A percentile compares a stretch with the other conserved stretches of the same genome.
phyloP scores from a whole-genome alignment of 305 asterid genomes.

The Fraxinus latifolia region DNA sequence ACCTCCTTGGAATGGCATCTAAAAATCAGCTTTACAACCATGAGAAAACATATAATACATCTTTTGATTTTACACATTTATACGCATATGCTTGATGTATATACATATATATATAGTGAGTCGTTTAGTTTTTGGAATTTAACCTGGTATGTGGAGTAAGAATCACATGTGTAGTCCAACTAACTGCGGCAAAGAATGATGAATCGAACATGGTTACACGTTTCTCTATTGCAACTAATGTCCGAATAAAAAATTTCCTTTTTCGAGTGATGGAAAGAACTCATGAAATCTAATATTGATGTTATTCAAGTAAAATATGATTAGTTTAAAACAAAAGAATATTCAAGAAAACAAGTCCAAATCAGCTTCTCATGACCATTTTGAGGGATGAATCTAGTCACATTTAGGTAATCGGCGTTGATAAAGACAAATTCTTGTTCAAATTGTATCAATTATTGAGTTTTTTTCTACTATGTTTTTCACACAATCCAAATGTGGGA shows the following conservation, averaged over 20 bases:
- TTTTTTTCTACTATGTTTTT: not conserved
- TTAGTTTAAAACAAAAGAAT: not conserved
- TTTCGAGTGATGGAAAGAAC: not conserved
- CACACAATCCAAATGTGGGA: constrained; percentile 7
- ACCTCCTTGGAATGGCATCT: constrained; percentile 27
- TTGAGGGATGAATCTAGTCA: constrained; percentile 4
- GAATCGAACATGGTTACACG: not conserved
- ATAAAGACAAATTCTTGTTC: constrained; percentile 25
- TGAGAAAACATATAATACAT: not conserved
- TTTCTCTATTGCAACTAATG: not conserved
- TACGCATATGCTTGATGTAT: not conserved
- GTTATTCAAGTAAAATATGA: not conserved
- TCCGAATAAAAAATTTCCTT: not conserved
- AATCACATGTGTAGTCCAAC: not conserved
- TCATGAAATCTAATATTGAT: not conserved
- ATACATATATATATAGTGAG: not conserved
- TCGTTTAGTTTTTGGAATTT: not conserved
- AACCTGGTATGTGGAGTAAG: no score
- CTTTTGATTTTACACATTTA: not conserved
- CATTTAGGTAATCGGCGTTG: constrained; percentile 23
- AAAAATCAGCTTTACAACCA: not conserved
- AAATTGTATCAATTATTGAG: constrained; percentile 24
- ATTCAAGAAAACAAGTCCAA: not conserved
- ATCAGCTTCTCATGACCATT: not conserved
- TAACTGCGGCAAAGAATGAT: not conserved